A percentile compares a stretch with the other conserved stretches of the same genome.
Evolutionary conservation across 2,329 filamentous ascomycete species (phyloP).

Genomic region (Fusarium tjaetaba): DNA sequence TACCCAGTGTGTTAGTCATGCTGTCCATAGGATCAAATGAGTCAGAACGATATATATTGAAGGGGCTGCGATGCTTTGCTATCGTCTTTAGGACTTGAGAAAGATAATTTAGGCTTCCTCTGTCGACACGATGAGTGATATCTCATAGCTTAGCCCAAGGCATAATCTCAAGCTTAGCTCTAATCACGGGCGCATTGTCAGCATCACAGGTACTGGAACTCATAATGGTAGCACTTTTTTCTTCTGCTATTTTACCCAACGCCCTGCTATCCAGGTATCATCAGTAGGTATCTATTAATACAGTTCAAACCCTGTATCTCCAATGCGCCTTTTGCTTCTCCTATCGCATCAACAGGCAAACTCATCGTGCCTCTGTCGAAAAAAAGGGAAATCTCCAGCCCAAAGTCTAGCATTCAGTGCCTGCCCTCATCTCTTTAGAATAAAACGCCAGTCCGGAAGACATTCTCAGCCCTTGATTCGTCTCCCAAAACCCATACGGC

Average conservation of each 20-base stretch:
- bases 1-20: not conserved
- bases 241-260: conserved; percentile 20
- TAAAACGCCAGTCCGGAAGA: conserved; percentile 52
- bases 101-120: not conserved
- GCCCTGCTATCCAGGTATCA: conserved; percentile 35
- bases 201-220: not conserved
- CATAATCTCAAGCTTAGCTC: not conserved
- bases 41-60: not conserved
- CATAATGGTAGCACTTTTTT: not conserved
- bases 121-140: no score
- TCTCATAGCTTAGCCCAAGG: not conserved
- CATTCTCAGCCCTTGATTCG: conserved; percentile 67
- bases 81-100: not conserved
- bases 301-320: conserved; percentile 25
- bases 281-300: conserved; percentile 31
- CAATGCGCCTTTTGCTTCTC: conserved; percentile 10
- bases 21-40: not conserved
- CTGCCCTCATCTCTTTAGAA: conserved; percentile 6
- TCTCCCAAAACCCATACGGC: conserved; percentile 49
- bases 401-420: conserved; percentile 14
- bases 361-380: not conserved
- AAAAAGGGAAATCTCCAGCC: not conserved
- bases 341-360: not conserved
- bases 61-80: not conserved
- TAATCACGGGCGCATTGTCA: not conserved